phyloP scores from a whole-genome alignment of 768 basidiomycete genomes.

The Mycena crocata region DNA sequence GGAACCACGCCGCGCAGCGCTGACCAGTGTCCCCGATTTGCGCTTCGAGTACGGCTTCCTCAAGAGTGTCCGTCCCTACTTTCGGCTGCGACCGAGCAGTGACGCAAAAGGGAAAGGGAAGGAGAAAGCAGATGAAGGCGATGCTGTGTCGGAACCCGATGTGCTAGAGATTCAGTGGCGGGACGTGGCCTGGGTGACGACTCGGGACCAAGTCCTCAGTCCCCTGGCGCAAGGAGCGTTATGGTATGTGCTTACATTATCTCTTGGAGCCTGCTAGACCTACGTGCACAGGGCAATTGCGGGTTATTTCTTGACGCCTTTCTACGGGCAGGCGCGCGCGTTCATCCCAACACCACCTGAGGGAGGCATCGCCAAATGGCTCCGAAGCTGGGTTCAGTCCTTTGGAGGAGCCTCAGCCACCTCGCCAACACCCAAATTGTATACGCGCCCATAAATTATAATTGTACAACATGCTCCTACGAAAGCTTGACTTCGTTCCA shows the following conservation, averaged over 20 bases:
- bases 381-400: conserved; percentile 23
- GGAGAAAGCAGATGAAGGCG: conserved; percentile 5
- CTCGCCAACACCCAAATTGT: conserved; percentile 73
- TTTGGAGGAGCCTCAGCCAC: conserved; percentile 61
- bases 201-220: conserved; percentile 63
- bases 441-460: conserved; percentile 45
- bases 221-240: conserved; percentile 61
- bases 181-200: conserved; percentile 57
- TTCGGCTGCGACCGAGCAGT: conserved; percentile 50
- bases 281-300: conserved; percentile 25
- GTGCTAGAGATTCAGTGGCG: conserved; percentile 55
- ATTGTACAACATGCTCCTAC: conserved; percentile 21
- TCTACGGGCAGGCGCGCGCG: conserved; percentile 24
- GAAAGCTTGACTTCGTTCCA: conserved; percentile 72
- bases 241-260: conserved; percentile 49
- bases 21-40: conserved; percentile 77
- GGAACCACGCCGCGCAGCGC: conserved; percentile 46
- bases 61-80: conserved; percentile 65
- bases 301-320: conserved; percentile 24
- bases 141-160: conserved; percentile 16
- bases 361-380: conserved; percentile 29
- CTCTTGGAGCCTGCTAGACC: no score
- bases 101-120: conserved; percentile 23
- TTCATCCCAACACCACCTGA: conserved; percentile 25
- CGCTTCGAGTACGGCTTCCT: conserved; percentile 82